Conservation (phyloP, 345 rosid genomes). For the Durio zibethinus region DNA sequence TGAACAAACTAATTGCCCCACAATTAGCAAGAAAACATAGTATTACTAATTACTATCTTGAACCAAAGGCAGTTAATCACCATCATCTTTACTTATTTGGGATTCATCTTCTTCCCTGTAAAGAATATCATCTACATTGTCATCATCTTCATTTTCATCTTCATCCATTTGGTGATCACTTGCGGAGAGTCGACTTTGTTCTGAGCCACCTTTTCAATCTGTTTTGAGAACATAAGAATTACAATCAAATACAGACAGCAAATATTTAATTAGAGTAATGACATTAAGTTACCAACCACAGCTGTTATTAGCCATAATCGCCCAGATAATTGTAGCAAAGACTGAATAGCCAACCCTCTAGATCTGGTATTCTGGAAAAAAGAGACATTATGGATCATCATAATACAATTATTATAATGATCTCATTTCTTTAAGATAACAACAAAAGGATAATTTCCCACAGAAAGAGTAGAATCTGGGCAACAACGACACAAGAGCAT, state of each 20-base stretch:
- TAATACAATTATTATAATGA: neutral
- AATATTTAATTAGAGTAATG: neutral
- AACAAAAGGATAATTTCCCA: neutral
- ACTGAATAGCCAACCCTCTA: conserved; percentile 59
- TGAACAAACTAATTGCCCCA: neutral
- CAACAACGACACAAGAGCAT: neutral
- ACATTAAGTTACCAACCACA: conserved; percentile 45
- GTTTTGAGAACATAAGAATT: conserved; percentile 16
- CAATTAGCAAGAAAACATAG: neutral
- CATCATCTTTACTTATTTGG: conserved; percentile 60
- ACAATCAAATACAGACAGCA: neutral
- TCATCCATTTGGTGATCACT: conserved; percentile 38
- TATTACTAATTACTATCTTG: neutral
- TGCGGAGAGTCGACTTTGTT: conserved; percentile 25
- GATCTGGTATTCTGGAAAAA: conserved; percentile 50
- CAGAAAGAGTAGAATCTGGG: neutral
- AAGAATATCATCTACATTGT: conserved; percentile 53
- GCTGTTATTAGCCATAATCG: conserved; percentile 71
- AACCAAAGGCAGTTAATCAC: conserved; percentile 10
- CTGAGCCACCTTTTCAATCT: conserved; percentile 61
- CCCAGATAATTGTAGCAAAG: conserved; percentile 69
- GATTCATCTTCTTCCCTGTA: conserved; percentile 69
- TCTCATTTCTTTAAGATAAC: neutral
- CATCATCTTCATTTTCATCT: conserved; percentile 55
- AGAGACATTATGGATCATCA: neutral